These are phyloP conservation scores for Lactifluus pinguis DNA, from an alignment of 768 basidiomycete genomes.

Conservation along the genomic window DNA sequence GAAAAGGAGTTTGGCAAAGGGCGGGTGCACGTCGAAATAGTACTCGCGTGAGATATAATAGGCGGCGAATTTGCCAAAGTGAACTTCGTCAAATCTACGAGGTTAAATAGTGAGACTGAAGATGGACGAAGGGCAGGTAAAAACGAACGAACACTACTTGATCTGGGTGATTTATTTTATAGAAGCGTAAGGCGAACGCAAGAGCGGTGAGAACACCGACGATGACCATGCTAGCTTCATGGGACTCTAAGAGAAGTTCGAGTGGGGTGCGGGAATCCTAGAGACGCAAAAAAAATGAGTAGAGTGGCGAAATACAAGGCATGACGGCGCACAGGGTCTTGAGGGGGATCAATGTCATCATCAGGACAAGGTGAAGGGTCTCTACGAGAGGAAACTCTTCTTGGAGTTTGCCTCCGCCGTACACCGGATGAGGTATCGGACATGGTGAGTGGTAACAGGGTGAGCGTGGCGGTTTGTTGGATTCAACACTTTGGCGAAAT, in stretches of 20 bases:
- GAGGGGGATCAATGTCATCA: conserved; percentile 2
- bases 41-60: conserved; percentile 91
- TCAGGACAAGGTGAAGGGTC: background rate
- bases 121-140: background rate
- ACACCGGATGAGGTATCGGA: no score
- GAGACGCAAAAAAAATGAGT: background rate
- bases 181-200: conserved; percentile 81
- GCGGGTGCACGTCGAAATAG: conserved; percentile 99
- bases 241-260: conserved; percentile 55
- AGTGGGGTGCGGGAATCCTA: conserved; percentile 50
- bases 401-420: no score
- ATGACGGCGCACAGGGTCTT: conserved; percentile 8
- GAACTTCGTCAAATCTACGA: conserved; percentile 89
- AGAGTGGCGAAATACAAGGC: background rate
- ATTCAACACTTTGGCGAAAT: no score
- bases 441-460: conserved; percentile 4
- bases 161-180: conserved; percentile 90
- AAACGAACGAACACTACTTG: conserved; percentile 73
- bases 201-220: conserved; percentile 58
- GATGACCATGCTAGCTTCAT: conserved; percentile 51
- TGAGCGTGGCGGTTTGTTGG: no score
- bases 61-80: conserved; percentile 96
- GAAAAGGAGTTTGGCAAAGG: conserved; percentile 91
- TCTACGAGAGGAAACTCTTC: conserved; percentile 5
- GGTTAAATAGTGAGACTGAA: conserved; percentile 1